These are phyloP conservation scores for Allantophomopsis cytisporea DNA, from an alignment of 2,329 filamentous ascomycete genomes.

Conservation along the genomic window DNA sequence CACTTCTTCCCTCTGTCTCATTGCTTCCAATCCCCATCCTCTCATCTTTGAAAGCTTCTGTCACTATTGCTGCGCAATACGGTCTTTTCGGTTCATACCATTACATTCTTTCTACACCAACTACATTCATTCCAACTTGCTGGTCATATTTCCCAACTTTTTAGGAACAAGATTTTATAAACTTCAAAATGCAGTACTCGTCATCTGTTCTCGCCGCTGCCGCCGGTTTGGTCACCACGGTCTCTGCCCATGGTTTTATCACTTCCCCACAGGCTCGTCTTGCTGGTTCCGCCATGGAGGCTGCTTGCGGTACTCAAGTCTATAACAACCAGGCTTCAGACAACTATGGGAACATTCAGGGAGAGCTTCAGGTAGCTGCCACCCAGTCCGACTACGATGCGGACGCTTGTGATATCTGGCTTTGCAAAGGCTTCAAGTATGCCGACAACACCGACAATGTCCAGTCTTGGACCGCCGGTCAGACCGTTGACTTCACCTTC, in stretches of 20 bases:
- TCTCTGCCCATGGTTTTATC: constrained; percentile 34
- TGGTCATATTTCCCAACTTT: constrained; percentile 4
- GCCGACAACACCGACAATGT: constrained; percentile 27
- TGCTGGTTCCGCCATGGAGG: constrained; percentile 27
- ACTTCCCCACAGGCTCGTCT: constrained; percentile 24
- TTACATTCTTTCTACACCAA: constrained; percentile 8
- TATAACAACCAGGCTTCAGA: constrained; percentile 18
- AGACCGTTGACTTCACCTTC: constrained; percentile 27
- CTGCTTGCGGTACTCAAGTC: constrained; percentile 28
- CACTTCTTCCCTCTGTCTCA: too few species aligned
- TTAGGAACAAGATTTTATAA: constrained; percentile 1
- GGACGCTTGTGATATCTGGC: constrained; percentile 24
- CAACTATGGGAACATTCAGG: constrained; percentile 19
- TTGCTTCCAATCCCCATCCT: too few species aligned
- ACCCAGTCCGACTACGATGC: constrained; percentile 16
- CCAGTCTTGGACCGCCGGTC: constrained; percentile 27
- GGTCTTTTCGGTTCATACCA: constrained; percentile 8
- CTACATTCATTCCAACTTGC: constrained; percentile 8
- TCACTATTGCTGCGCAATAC: constrained; percentile 7
- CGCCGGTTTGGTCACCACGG: constrained; percentile 20
- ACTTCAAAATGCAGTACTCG: constrained; percentile 13
- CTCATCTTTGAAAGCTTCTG: too few species aligned
- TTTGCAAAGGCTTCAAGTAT: constrained; percentile 33
- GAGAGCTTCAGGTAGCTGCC: constrained; percentile 20
- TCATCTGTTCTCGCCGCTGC: constrained; percentile 9